Base-by-base conservation (phyloP, 192 early-diverging fungal genomes). In the Backusella liffmaniae region DNA sequence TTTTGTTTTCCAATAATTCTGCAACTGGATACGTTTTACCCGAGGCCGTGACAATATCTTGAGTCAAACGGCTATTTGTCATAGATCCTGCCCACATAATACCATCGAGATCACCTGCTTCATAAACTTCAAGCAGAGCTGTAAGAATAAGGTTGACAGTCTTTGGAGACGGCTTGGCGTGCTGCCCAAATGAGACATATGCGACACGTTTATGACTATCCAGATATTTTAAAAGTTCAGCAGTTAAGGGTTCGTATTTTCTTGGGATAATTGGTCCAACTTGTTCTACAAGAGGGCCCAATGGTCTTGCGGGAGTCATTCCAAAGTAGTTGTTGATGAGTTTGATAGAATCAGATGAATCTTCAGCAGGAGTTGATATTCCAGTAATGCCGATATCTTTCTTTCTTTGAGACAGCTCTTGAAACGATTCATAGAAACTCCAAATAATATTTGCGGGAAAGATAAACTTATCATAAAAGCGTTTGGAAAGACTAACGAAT, bases 151-250 rank as follows among this genome's bases (percentile, higher is more conserved):
- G 56, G 18, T 9, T n/a, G 16, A 73, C 42, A 2, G 70, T 72
- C 32, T 78, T 42, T 13, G 21, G 21, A 35, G 67, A 37, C 7
- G 76, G 42, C 1, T 21, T 68, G 15, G 73, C 16, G 10, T 73
- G 73, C 35, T 67, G 70, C 2, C 79, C 79, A 67, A 83, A 81
- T 26, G 80, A 65, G 35, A 84, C 66, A 41, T 81, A 84, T 7
- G 75, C 44, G 5, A 77, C 74, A 37, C 51, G 32, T 1, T 39
- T 6, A 53, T 81, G 82, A 4, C n/a, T 12, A 21, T 74, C n/a
- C 16, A 83, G 42, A 66, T 81, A 83, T 16, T 35, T 9, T 7
- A 13, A 7, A 15, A 73, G 37, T 30, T 49, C 26, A 4, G 34
- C n/a, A 13, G 62, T 78, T 23, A 84, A 35, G 23, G 37, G 15